These are phyloP conservation scores for Eurotiales sp. DNA, from an alignment of 2,329 filamentous ascomycete species.

Conservation along the genomic window DNA sequence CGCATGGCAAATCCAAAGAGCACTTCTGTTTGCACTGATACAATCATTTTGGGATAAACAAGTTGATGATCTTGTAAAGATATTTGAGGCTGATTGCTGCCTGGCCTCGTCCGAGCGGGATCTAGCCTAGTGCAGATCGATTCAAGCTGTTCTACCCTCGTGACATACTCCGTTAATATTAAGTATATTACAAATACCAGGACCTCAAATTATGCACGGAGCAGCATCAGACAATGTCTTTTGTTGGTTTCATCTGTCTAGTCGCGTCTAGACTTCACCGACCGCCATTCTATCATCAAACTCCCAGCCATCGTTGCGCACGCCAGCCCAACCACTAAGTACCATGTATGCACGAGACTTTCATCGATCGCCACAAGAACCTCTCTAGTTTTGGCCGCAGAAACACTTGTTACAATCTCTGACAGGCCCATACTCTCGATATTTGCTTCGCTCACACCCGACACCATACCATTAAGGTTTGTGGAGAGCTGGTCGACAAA, in stretches of 20 bases:
- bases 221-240: no score
- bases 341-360: conserved; percentile 16
- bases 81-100: no score
- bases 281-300: conserved; percentile 26
- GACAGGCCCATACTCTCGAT: conserved; percentile 9
- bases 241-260: conserved; percentile 1
- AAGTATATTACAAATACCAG: no score
- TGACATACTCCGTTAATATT: no score
- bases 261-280: conserved; percentile 22
- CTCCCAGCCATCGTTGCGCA: conserved; percentile 13
- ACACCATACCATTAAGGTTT: conserved; percentile 7
- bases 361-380: conserved; percentile 14
- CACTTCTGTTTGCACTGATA: no score
- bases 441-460: background rate
- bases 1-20: no score
- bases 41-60: no score
- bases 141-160: no score
- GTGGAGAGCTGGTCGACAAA: conserved; percentile 46
- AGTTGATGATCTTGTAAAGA: no score
- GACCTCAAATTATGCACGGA: no score
- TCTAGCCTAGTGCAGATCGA: no score
- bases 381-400: conserved; percentile 4
- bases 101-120: no score
- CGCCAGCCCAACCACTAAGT: conserved; percentile 6
- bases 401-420: conserved; percentile 8